Percentiles rank a stretch among this genome's conserved stretches.
phyloP scores from a whole-genome alignment of 1,284 basidiomycete species.

The Ganoderma boninense region DNA sequence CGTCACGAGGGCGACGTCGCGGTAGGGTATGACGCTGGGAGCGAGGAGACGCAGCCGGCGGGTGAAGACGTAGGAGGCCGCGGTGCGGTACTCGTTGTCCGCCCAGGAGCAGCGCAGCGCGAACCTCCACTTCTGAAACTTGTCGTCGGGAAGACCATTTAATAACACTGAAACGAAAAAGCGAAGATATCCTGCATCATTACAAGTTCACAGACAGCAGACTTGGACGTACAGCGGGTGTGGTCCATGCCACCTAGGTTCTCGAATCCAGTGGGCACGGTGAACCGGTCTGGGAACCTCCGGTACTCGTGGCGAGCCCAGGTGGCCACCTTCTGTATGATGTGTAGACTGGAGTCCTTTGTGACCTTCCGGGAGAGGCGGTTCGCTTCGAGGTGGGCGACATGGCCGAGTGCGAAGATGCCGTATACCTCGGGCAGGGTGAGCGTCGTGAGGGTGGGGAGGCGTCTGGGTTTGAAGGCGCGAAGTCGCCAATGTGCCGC shows the following conservation, averaged over 20 bases:
- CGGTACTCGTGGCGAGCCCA: not conserved
- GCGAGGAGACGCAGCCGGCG: no score
- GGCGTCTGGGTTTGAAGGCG: not conserved
- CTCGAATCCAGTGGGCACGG: not conserved
- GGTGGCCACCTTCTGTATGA: not conserved
- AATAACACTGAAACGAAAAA: no score
- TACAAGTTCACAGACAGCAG: not conserved
- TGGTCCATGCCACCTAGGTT: not conserved
- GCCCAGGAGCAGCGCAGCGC: not conserved
- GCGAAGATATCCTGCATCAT: not conserved
- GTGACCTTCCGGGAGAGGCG: not conserved
- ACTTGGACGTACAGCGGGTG: not conserved
- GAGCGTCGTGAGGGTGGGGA: not conserved
- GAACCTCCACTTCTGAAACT: not conserved
- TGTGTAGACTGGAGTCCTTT: not conserved
- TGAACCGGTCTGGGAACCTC: not conserved
- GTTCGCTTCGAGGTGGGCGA: constrained; percentile 9
- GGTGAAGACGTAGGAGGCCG: not conserved
- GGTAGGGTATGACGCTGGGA: not conserved
- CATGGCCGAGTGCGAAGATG: constrained; percentile 2
- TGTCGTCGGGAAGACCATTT: not conserved
- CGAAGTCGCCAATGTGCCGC: constrained; percentile 8
- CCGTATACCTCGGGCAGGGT: constrained; percentile 11
- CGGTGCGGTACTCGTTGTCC: no score
- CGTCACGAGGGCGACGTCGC: not conserved